These are phyloP conservation scores for Leptographium radiaticola DNA, from an alignment of 2,329 filamentous ascomycete genomes.

Conservation along the genomic window DNA sequence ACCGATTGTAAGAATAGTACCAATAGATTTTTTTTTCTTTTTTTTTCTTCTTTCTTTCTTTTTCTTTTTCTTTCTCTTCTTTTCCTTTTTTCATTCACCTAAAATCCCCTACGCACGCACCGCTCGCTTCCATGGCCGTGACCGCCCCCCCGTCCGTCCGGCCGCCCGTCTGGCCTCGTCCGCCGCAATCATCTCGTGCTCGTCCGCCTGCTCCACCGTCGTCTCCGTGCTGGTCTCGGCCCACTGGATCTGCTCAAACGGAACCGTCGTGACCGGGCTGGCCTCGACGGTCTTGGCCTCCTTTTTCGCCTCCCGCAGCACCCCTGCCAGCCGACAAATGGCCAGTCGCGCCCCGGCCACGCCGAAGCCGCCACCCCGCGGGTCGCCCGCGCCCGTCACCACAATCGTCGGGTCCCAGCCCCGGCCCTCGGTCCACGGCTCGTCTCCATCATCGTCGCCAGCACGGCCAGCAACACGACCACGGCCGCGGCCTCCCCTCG, in stretches of 20 bases:
- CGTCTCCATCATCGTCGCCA: not conserved
- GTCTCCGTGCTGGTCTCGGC: conserved; percentile 2
- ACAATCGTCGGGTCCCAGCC: conserved; percentile 21
- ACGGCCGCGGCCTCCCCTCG: no score
- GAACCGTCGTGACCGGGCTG: conserved; percentile 12
- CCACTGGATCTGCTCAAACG: conserved; percentile 21
- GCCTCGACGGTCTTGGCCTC: not conserved
- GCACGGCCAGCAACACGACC: no score
- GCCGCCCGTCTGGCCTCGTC: not conserved
- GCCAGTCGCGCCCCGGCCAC: conserved; percentile 20
- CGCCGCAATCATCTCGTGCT: conserved; percentile 7
- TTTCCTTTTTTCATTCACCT: not conserved
- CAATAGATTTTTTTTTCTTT: no score
- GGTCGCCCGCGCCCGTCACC: conserved; percentile 22
- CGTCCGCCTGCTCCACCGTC: conserved; percentile 7
- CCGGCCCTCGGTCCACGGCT: conserved; percentile 14
- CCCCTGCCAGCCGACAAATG: conserved; percentile 20
- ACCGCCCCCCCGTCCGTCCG: not conserved
- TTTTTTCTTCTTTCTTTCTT: no score
- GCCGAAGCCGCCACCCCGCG: conserved; percentile 16
- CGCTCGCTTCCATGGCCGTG: not conserved
- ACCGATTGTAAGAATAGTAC: no score
- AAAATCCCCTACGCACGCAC: no score
- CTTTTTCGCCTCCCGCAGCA: conserved; percentile 11
- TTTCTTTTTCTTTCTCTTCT: no score